phyloP scores from a whole-genome alignment of 1,284 basidiomycete genomes.

The Paramarasmius palmivorus region DNA sequence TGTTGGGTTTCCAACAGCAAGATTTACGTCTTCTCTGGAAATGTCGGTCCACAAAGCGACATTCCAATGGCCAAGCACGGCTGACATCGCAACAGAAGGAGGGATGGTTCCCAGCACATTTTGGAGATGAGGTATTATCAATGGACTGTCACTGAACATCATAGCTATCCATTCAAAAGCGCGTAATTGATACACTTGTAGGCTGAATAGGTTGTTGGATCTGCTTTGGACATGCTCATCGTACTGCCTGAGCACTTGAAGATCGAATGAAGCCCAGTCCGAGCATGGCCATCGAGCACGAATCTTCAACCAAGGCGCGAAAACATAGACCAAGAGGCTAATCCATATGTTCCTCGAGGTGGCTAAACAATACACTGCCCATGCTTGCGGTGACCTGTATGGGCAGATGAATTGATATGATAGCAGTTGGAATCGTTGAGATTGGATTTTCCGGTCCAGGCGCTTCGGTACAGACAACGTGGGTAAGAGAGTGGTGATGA shows the following conservation, averaged over 20 bases:
- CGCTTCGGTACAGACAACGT: background rate
- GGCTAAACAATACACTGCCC: background rate
- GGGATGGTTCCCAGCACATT: background rate
- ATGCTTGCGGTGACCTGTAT: constrained; percentile 1
- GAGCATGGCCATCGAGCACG: background rate
- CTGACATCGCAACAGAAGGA: background rate
- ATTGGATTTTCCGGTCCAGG: background rate
- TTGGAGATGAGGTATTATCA: background rate
- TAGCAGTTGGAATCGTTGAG: background rate
- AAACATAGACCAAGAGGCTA: background rate
- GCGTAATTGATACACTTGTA: background rate
- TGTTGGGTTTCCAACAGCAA: too few relatives aligned
- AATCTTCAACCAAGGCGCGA: background rate
- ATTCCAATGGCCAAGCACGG: background rate
- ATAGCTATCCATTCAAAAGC: background rate
- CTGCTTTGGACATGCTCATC: background rate
- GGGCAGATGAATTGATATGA: background rate
- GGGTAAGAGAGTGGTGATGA: background rate
- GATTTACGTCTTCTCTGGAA: too few relatives aligned
- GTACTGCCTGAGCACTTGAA: background rate
- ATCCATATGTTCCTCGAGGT: background rate
- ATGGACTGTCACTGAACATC: background rate
- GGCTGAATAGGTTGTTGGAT: too few relatives aligned
- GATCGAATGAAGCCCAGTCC: background rate
- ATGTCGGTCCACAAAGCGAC: too few relatives aligned